These are phyloP conservation scores for Aureobasidium namibiae DNA, from an alignment of 2,329 filamentous ascomycete species.

Conservation along the genomic window DNA sequence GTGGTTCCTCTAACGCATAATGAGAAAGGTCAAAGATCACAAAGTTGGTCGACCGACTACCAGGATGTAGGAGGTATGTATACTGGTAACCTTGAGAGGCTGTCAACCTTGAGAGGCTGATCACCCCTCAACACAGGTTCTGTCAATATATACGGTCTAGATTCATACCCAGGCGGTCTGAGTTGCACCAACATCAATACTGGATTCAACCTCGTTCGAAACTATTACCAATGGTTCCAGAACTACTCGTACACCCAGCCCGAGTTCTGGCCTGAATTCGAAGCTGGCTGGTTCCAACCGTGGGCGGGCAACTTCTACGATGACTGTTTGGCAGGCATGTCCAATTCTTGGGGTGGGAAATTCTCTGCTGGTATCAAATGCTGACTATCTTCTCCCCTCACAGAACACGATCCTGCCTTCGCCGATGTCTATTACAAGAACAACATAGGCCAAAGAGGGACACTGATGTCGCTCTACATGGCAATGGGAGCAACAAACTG, in stretches of 20 bases:
- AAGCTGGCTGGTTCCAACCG: slow-evolving; percentile 52
- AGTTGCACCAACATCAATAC: slow-evolving; percentile 54
- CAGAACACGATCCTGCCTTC: slow-evolving; percentile 48
- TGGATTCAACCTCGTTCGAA: slow-evolving; percentile 40
- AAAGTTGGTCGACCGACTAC: slow-evolving; percentile 55
- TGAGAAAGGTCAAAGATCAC: slow-evolving; percentile 50
- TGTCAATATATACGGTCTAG: slow-evolving; percentile 42
- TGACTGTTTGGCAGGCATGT: slow-evolving; percentile 48
- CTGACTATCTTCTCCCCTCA: no score
- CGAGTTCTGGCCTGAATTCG: slow-evolving; percentile 52
- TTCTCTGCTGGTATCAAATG: no score
- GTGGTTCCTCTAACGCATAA: slow-evolving; percentile 51
- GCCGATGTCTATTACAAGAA: slow-evolving; percentile 58
- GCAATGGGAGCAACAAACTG: slow-evolving; percentile 51
- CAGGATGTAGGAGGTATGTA: slow-evolving; percentile 43
- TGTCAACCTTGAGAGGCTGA: no score
- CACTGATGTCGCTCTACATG: slow-evolving; percentile 27
- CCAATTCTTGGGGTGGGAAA: no score
- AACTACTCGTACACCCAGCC: slow-evolving; percentile 38
- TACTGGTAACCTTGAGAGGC: no score
- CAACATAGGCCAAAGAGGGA: slow-evolving; percentile 52
- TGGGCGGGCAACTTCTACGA: slow-evolving; percentile 47
- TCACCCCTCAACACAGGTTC: background rate
- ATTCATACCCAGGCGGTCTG: slow-evolving; percentile 50
- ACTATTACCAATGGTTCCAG: slow-evolving; percentile 37